Percentiles rank a stretch among this genome's conserved stretches.
These are phyloP conservation scores for Magnaporthales sp. DNA, from an alignment of 2,329 filamentous ascomycete species.

Conservation along the genomic window DNA sequence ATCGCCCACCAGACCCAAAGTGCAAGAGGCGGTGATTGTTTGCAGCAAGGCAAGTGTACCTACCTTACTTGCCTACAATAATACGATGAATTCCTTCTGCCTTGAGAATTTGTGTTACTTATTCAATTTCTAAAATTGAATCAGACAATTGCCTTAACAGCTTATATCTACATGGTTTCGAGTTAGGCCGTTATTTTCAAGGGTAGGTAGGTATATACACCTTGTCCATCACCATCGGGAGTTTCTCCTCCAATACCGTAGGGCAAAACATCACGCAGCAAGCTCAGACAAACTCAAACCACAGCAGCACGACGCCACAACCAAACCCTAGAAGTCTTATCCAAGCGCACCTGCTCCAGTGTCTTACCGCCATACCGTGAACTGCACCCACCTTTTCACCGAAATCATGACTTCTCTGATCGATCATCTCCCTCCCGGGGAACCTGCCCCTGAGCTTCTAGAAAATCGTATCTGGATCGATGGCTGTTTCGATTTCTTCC, in stretches of 20 bases:
- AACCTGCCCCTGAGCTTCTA: constrained; percentile 44
- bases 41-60: not conserved
- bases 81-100: not conserved
- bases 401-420: constrained; percentile 9
- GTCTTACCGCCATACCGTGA: not conserved
- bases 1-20: not conserved
- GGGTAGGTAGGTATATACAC: too few relatives aligned
- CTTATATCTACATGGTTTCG: too few relatives aligned
- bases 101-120: not conserved
- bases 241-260: not conserved
- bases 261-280: not conserved
- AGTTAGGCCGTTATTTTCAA: too few relatives aligned
- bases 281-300: not conserved
- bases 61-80: not conserved
- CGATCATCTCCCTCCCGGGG: constrained; percentile 26
- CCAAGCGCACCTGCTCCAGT: too few relatives aligned
- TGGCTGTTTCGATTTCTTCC: constrained; percentile 98
- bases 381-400: not conserved
- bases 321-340: too few relatives aligned
- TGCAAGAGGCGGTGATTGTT: not conserved
- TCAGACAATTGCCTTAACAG: not conserved
- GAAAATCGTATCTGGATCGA: constrained; percentile 91
- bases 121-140: not conserved
- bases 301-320: not conserved
- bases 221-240: not conserved